Evolutionary conservation across 2,329 filamentous ascomycete species (phyloP), one percentile per base, ranked within the genome.

Genomic region (Leptographium lundbergii): DNA sequence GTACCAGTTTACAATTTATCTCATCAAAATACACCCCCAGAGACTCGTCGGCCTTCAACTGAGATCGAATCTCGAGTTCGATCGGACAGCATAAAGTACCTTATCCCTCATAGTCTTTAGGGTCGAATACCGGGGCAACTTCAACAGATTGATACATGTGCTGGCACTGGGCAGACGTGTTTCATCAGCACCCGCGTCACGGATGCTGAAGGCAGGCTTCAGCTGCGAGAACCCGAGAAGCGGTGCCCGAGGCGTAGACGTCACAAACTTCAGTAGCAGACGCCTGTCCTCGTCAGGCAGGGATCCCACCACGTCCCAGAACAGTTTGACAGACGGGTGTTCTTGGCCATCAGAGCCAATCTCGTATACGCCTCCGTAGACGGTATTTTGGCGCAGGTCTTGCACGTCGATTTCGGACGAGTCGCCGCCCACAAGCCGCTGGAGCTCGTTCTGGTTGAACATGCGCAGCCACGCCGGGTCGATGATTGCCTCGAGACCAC

Each of bases 391-490:
- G 27, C 91, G 84, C 48, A 97, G 78, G 69, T 99, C 94, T 32
- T 87, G 83, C 42, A 99, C 80, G 67, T 96, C 87, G 60, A 99
- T 95, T 62, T 89, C 85, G 11, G 86, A 86, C 32, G 85, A 86
- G 66, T 95, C 91, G 51, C 94, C 94, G 57, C 91, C 89, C 19
- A 99, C 88, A 6, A 99, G 84, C 1, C 89, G 94, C 73, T 97
- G 94, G 5, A 99, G 80, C 70, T 99, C 94, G 3, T 84, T 84
- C 70, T 96, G 92, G 71, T 99, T 99, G 77, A 99, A 99, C 94
- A 99, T 97, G 66, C 87, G 91, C 5, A 99, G 80, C 94, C 94
- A 99, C 4, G 84, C 83, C 0, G 92, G 91, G 60, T 91, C 87
- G 64, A 99, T 94, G 68, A 99, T 95, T 63, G 86, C 80, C 25